A percentile compares a stretch with the other conserved stretches of the same genome.
Evolutionary conservation across 371 early-diverging fungal species (phyloP).

Genomic region (Lichtheimia ornata): DNA sequence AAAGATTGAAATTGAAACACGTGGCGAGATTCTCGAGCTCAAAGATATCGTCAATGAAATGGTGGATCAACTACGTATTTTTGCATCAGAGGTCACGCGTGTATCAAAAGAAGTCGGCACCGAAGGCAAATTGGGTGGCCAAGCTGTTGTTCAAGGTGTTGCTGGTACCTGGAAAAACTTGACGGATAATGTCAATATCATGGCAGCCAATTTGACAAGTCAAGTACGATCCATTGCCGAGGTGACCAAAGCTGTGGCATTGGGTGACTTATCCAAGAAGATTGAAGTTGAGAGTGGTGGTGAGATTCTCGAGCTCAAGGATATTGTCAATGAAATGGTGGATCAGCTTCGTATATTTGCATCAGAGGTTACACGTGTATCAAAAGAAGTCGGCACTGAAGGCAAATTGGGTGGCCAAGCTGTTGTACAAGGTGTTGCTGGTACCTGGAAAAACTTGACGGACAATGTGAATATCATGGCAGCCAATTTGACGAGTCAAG

Average conservation of each 20-base stretch:
- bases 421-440: background rate
- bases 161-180: conserved; percentile 42
- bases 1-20: conserved; percentile 58
- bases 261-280: conserved; percentile 45
- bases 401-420: background rate
- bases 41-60: conserved; percentile 32
- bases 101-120: conserved; percentile 41
- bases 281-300: conserved; percentile 46
- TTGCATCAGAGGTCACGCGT: conserved; percentile 47
- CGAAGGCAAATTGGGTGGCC: conserved; percentile 50
- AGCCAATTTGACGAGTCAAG: conserved; percentile 49
- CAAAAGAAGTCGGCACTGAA: conserved; percentile 1
- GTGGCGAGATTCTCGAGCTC: conserved; percentile 27
- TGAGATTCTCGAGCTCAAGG: conserved; percentile 54
- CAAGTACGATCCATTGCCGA: conserved; percentile 37
- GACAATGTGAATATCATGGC: conserved; percentile 48
- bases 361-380: background rate
- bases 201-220: conserved; percentile 41
- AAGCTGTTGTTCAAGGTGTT: conserved; percentile 44
- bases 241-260: conserved; percentile 46
- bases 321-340: background rate
- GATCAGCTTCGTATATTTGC: background rate
- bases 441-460: conserved; percentile 37
- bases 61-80: conserved; percentile 29
- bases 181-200: conserved; percentile 37